Conservation (phyloP, 1,284 basidiomycete genomes). For the Leccinum subrobustum region DNA sequence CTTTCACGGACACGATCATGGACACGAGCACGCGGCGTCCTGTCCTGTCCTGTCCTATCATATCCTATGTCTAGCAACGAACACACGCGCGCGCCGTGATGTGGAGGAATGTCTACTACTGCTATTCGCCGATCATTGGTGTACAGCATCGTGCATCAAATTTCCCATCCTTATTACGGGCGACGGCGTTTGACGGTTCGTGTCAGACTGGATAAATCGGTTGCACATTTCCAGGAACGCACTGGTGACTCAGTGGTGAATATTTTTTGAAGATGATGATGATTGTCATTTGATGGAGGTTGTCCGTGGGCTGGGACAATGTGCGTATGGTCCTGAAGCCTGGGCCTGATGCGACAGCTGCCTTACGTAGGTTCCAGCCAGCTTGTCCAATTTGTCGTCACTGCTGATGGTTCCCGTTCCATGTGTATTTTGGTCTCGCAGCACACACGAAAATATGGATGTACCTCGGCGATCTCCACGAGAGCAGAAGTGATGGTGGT, state of each 20-base stretch:
- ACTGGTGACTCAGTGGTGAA: neutral
- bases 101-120: neutral
- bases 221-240: neutral
- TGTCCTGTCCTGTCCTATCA: neutral
- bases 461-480: neutral
- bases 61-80: neutral
- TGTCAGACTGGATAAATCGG: neutral
- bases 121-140: neutral
- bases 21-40: neutral
- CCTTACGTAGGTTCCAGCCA: conserved; percentile 6
- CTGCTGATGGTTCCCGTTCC: neutral
- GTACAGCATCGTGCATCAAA: neutral
- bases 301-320: neutral
- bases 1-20: neutral
- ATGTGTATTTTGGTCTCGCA: neutral
- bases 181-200: neutral
- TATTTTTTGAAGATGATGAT: neutral
- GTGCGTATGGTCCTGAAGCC: neutral
- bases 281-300: neutral
- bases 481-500: neutral
- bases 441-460: neutral
- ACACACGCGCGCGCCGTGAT: neutral
- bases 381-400: neutral
- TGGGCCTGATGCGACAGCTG: neutral
- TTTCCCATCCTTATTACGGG: neutral